Percentiles rank a stretch among this genome's conserved stretches.
phyloP scores from a whole-genome alignment of 139 green algal species.

The Chlamydomonas eustigma region DNA sequence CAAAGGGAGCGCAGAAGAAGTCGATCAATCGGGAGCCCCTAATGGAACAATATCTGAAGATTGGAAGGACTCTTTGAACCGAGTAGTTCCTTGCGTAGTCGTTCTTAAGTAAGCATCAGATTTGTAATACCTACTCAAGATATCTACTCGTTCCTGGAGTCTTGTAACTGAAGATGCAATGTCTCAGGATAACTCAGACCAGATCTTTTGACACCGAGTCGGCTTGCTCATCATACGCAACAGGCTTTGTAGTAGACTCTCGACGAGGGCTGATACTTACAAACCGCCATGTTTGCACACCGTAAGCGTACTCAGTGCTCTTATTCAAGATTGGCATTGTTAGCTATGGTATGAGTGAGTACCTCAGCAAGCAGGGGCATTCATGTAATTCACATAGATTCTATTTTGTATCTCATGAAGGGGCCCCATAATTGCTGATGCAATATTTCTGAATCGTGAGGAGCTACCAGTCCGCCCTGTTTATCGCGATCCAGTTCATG shows the following conservation, averaged over 20 bases:
- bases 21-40: too few relatives aligned
- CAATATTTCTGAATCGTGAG: conserved; percentile 89
- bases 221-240: conserved; percentile 64
- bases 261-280: conserved; percentile 81
- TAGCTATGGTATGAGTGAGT: neutral
- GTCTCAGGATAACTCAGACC: conserved; percentile 2
- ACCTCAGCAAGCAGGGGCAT: neutral
- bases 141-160: neutral
- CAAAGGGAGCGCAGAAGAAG: too few relatives aligned
- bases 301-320: conserved; percentile 17
- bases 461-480: conserved; percentile 67
- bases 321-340: neutral
- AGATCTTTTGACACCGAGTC: conserved; percentile 82
- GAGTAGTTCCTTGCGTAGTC: conserved; percentile 1
- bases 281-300: conserved; percentile 87
- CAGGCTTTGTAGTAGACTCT: conserved; percentile 87
- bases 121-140: neutral
- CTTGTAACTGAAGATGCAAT: neutral
- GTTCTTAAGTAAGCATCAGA: conserved; percentile 3
- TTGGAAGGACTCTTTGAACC: neutral
- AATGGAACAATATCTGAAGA: neutral
- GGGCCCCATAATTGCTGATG: conserved; percentile 78
- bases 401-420: neutral
- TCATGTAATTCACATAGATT: neutral
- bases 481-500: conserved; percentile 72